Percentiles rank a stretch among this genome's conserved stretches.
phyloP scores from a whole-genome alignment of 2,329 filamentous ascomycete genomes.

The Fusarium hostae region DNA sequence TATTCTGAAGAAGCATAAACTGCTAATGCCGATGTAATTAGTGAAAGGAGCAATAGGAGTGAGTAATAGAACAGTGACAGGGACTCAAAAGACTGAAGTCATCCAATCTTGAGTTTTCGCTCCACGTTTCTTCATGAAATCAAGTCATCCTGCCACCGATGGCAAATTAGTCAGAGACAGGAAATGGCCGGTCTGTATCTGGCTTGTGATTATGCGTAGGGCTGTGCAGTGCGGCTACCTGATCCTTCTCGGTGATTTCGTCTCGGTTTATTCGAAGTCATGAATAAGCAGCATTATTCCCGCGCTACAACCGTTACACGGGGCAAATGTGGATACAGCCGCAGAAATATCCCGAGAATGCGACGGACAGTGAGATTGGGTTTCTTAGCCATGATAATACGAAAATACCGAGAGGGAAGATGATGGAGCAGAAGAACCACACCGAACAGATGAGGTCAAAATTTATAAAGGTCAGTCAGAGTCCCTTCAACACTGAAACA shows the following conservation, averaged over 20 bases:
- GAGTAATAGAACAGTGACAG: too few relatives aligned
- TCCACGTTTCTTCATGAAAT: accelerated
- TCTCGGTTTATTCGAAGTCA: background rate
- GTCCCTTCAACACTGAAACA: accelerated
- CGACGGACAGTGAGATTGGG: accelerated
- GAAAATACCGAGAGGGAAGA: background rate
- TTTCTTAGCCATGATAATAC: accelerated
- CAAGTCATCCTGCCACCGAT: accelerated
- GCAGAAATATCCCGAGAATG: background rate
- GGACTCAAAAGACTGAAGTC: accelerated
- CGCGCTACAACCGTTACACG: background rate
- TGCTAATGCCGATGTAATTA: too few relatives aligned
- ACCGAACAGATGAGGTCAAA: background rate
- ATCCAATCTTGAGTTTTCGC: background rate
- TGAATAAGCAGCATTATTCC: accelerated
- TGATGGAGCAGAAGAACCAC: too few relatives aligned
- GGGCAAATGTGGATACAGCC: background rate
- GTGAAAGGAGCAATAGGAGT: too few relatives aligned
- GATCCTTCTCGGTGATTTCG: background rate
- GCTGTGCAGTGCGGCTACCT: accelerated
- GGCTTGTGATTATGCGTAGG: accelerated
- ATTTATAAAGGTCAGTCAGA: background rate
- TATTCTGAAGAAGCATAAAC: too few relatives aligned
- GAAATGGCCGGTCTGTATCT: accelerated
- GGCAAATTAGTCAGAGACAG: accelerated